Evolutionary conservation across 129 eudicot species (phyloP).

Genomic region (Centrapalus pauciflorus): DNA sequence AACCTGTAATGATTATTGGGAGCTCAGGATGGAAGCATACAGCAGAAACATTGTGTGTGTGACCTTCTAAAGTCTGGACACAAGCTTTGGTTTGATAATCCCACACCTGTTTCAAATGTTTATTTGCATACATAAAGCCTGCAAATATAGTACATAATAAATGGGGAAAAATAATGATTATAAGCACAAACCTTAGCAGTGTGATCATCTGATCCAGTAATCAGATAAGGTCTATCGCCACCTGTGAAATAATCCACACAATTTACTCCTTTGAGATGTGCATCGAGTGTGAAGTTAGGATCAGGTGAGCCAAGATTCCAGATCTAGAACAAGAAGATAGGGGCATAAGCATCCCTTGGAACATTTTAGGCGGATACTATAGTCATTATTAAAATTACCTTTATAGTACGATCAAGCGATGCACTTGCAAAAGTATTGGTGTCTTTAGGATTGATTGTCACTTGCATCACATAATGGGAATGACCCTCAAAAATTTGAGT

Average conservation of each 20-base stretch:
- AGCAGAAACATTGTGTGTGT: slow-evolving; percentile 88
- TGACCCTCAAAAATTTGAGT: slow-evolving; percentile 97
- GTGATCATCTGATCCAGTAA: slow-evolving; percentile 93
- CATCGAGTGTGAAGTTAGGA: slow-evolving; percentile 83
- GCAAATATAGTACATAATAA: not conserved
- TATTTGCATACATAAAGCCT: slow-evolving; percentile 3
- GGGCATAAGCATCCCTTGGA: not conserved
- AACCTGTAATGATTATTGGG: slow-evolving; percentile 87
- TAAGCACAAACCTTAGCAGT: slow-evolving; percentile 69
- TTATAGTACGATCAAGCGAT: slow-evolving; percentile 95
- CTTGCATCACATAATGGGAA: slow-evolving; percentile 99
- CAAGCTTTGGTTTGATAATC: slow-evolving; percentile 84
- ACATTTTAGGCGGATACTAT: not conserved
- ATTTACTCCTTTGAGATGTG: slow-evolving; percentile 88
- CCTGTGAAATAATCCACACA: slow-evolving; percentile 94
- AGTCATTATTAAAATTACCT: slow-evolving; percentile 42
- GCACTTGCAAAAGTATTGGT: slow-evolving; percentile 97
- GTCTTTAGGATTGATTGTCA: slow-evolving; percentile 89
- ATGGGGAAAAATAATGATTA: not conserved
- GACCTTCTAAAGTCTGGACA: slow-evolving; percentile 87
- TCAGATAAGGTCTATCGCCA: slow-evolving; percentile 78
- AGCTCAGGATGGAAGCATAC: slow-evolving; percentile 86
- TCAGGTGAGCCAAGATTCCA: slow-evolving; percentile 96
- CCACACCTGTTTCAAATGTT: slow-evolving; percentile 66
- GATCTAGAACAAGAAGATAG: slow-evolving; percentile 39